Base-by-base conservation (phyloP, 345 rosid genomes). In the Erodium maritimum region DNA sequence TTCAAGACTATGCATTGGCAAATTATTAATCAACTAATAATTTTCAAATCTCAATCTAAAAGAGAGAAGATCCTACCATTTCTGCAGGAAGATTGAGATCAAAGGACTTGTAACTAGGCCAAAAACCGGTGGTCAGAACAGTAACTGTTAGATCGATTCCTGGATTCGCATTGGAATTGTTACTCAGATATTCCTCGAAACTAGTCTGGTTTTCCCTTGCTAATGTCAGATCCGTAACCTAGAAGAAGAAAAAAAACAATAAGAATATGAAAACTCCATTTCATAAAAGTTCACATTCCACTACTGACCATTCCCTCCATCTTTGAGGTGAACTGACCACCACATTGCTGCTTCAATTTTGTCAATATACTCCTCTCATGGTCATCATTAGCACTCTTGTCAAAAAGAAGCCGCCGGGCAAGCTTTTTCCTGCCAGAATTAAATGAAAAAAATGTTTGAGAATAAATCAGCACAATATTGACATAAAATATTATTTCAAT, bases 31-130 rank as follows among this genome's bases (percentile, higher is more conserved):
- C 17, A 42, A 42, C 48, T 7, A 51, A 51, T 17, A 17, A 51
- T 10, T 51, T 17, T 3, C 18, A 1, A 34, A 1, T n/a, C 21
- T 20, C 17, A 10, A 19, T 50, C 14, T 17, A 14, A 21, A 14
- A 33, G 17, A 17, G n/a, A 5, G 60, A 25, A 17, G 13, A 5
- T 5, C 61, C 48, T 75, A 87, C 97, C 94, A 87, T 87, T 75
- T 87, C 96, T 23, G 70, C 71, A 2, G 97, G 94, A 24, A 85
- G 90, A 56, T 80, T 90, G 52, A 85, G 74, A 78, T 87, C 87
- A 60, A 80, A 80, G 37, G 96, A 82, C 56, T 90, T 87, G 73
- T 82, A 90, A 65, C 86, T 87, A 33, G 96, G 97, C 97, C 97
- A 90, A 63, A 82, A 87, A 33, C 94, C 96, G 54, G 91, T 87